Evolutionary conservation across 202 grass and related monocot species (phyloP).

Genomic region (Carex arenaria): DNA sequence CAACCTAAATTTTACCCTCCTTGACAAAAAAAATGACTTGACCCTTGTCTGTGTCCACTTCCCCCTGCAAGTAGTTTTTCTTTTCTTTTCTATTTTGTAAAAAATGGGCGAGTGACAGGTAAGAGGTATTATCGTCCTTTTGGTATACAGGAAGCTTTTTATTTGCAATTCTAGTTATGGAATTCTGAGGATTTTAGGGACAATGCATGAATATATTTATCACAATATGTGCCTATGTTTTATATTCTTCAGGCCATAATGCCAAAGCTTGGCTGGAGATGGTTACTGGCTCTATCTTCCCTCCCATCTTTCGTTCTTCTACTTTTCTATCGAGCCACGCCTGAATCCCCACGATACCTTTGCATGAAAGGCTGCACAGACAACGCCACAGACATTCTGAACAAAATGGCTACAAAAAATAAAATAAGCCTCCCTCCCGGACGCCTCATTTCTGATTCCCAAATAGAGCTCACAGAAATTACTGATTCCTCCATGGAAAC

Average conservation of each 20-base stretch:
- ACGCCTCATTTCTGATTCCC: conserved; percentile 60
- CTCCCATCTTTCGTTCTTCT: conserved; percentile 81
- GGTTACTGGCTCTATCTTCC: conserved; percentile 71
- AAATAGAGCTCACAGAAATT: conserved; percentile 74
- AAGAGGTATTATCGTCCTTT: not conserved
- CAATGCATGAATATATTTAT: not conserved
- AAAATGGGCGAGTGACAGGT: not conserved
- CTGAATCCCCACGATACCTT: conserved; percentile 87
- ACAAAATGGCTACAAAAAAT: conserved; percentile 76
- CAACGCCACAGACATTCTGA: conserved; percentile 55
- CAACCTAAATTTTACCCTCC: not conserved
- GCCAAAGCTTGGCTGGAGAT: conserved; percentile 92
- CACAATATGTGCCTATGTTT: not conserved
- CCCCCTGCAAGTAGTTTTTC: not conserved
- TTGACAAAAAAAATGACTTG: not conserved
- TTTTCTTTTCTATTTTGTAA: not conserved
- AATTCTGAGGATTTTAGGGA: not conserved
- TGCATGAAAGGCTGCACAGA: conserved; percentile 67
- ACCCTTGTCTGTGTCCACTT: not conserved
- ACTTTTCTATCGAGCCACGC: conserved; percentile 67
- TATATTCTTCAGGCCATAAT: conserved; percentile 62
- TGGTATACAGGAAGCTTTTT: not conserved
- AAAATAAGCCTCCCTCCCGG: conserved; percentile 52
- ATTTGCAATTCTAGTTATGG: not conserved
- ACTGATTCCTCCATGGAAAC: conserved; percentile 51